phyloP scores from a whole-genome alignment of 805 yeast species.

The Cyberlindnera petersonii region DNA sequence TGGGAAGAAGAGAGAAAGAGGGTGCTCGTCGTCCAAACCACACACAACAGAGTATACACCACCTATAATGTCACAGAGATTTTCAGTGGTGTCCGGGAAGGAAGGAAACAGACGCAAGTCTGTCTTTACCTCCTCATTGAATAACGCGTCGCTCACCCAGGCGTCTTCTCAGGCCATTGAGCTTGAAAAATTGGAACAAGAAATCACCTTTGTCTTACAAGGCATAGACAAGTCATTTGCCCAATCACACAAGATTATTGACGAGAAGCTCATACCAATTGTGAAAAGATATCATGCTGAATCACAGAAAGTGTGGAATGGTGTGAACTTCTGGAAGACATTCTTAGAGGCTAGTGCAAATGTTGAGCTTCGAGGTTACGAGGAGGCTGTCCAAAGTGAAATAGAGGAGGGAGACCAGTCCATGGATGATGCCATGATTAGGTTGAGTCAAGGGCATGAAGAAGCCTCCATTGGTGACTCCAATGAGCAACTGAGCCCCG shows the following conservation, averaged over 20 bases:
- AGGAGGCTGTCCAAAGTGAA: constrained; percentile 32
- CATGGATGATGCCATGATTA: neutral
- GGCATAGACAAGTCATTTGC: constrained; percentile 74
- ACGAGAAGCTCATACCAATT: constrained; percentile 64
- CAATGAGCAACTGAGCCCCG: constrained; percentile 28
- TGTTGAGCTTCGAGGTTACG: constrained; percentile 54
- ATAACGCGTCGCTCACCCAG: constrained; percentile 17
- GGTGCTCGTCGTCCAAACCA: neutral
- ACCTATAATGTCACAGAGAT: constrained; percentile 21
- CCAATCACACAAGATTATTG: constrained; percentile 61
- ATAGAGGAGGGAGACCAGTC: constrained; percentile 1
- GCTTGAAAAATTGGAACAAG: constrained; percentile 71
- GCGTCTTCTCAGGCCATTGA: constrained; percentile 27
- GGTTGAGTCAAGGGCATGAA: too few species aligned
- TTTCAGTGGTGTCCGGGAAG: constrained; percentile 16
- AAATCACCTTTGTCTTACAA: constrained; percentile 71
- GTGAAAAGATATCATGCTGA: constrained; percentile 56
- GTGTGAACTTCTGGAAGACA: constrained; percentile 69
- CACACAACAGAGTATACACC: neutral
- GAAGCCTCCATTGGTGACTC: constrained; percentile 16
- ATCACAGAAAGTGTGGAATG: constrained; percentile 59
- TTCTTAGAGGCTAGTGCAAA: constrained; percentile 75
- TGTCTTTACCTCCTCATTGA: constrained; percentile 20
- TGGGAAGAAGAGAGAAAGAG: neutral
- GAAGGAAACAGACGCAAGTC: constrained; percentile 26